Conservation (phyloP, 192 early-diverging fungal genomes). For the Backusella tuberculispora region DNA sequence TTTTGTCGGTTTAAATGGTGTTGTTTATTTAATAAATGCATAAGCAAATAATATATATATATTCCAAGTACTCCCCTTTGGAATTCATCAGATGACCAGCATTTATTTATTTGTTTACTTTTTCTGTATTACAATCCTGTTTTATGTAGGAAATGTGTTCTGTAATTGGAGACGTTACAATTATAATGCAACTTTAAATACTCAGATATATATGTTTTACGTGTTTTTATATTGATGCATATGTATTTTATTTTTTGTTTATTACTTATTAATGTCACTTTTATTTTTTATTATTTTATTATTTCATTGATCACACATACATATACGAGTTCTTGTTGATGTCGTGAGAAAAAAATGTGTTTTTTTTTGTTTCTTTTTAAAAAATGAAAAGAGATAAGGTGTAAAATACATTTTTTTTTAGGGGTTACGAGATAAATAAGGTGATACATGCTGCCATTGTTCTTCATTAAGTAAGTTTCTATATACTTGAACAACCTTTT, state of each 20-base stretch:
- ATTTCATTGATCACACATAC: neutral
- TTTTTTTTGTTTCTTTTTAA: neutral
- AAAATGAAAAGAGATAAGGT: neutral
- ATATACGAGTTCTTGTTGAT: neutral
- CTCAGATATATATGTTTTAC: too few relatives aligned
- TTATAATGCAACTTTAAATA: neutral
- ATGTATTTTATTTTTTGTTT: neutral
- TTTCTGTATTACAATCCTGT: too few relatives aligned
- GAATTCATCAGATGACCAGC: too few relatives aligned
- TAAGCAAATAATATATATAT: too few relatives aligned
- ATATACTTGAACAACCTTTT: slow-evolving; percentile 12
- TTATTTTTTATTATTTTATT: neutral
- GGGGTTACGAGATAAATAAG: neutral
- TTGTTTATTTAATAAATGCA: too few relatives aligned
- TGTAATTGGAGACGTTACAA: neutral
- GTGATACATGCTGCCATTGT: slow-evolving; percentile 6
- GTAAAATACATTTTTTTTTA: neutral
- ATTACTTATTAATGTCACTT: neutral
- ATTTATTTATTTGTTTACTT: too few relatives aligned
- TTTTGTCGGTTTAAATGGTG: too few relatives aligned
- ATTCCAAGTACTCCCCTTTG: too few relatives aligned
- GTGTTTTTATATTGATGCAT: neutral
- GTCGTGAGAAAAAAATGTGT: neutral
- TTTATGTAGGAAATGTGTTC: too few relatives aligned
- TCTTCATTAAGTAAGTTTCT: neutral